Base-by-base conservation (phyloP, 257 asterid genomes). In the Ophiorrhiza pumila region DNA sequence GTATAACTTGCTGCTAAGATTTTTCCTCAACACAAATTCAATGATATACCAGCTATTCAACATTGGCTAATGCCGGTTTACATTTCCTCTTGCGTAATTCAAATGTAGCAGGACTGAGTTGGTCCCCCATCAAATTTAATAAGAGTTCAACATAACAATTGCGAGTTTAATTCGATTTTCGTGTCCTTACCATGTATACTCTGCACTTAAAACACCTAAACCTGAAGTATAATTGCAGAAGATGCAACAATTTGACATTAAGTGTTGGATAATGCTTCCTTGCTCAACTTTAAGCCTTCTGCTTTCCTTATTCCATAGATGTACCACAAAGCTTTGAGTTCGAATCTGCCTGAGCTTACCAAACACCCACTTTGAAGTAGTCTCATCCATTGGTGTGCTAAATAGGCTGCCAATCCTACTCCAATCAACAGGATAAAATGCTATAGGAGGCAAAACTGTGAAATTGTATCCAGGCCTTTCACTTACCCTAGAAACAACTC, bases 381-480 rank as follows among this genome's bases (percentile, higher is more conserved):
- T 74, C 69, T 71, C 76, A 27, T 83, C 81, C 73, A 57, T 69
- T 1, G 95, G 95, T 65, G 96, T 92, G 23, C 76, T 77, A 45
- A 92, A 95, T 1, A 91, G 85, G 76, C 88, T 76, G 4, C 85
- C 85, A 41, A 95, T 84, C 55, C 70, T 83, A 65, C 87, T 88
- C 99, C 99, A 94, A 73, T 87, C 90, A 73, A 92, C 98, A 2
- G 98, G 99, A 81, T 95, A 95, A 79, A 95, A 95, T 2, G 98
- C 96, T 82, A 52, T 52, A 0, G 99, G 99, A 0, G 96, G 83
- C 73, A 89, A 49, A 12, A 92, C 84, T 0, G 92, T 87, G 69
- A 91, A 80, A 62, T 88, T 81, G 82, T 80, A 90, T 17, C 90
- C 97, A 6, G 83, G 82, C 79, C 92, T 78, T 35, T 83, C 85